Conservation (phyloP, 2,329 filamentous ascomycete species). For the Aspergillus sp. region DNA sequence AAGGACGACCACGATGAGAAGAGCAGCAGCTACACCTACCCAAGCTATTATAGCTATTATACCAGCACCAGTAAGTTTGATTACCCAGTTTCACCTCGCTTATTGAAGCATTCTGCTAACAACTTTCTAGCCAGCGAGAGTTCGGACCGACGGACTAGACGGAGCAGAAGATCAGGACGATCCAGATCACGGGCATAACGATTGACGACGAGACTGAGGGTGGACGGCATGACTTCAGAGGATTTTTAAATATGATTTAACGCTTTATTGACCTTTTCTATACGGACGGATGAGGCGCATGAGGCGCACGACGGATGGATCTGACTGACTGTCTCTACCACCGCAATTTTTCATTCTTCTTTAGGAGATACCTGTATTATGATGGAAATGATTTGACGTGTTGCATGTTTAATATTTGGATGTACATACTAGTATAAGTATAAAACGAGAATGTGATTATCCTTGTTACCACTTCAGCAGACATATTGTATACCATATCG, state of each 20-base stretch:
- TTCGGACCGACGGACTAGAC: slow-evolving; percentile 34
- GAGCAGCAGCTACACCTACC: slow-evolving; percentile 40
- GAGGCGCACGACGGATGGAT: background rate
- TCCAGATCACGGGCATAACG: slow-evolving; percentile 28
- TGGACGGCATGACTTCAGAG: slow-evolving; percentile 4
- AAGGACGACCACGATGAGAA: slow-evolving; percentile 40
- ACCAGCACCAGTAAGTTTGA: slow-evolving; percentile 40
- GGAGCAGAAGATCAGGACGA: slow-evolving; percentile 30
- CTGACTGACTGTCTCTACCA: background rate
- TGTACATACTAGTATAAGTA: slow-evolving; percentile 21
- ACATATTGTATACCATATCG: no score
- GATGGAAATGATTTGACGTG: slow-evolving; percentile 18
- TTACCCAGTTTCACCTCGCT: slow-evolving; percentile 16
- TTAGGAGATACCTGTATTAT: slow-evolving; percentile 13
- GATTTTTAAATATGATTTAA: slow-evolving; percentile 4
- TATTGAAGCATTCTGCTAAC: slow-evolving; percentile 8
- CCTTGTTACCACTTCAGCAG: slow-evolving; percentile 7
- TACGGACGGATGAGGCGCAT: background rate
- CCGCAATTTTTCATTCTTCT: background rate
- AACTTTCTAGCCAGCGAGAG: slow-evolving; percentile 43
- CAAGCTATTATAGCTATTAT: slow-evolving; percentile 43
- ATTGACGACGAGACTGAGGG: slow-evolving; percentile 21
- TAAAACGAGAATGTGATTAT: slow-evolving; percentile 3
- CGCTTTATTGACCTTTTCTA: slow-evolving; percentile 4
- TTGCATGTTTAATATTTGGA: slow-evolving; percentile 3